These are phyloP conservation scores for Coleophoma eucalyptorum DNA, from an alignment of 2,329 filamentous ascomycete species.

Conservation along the genomic window DNA sequence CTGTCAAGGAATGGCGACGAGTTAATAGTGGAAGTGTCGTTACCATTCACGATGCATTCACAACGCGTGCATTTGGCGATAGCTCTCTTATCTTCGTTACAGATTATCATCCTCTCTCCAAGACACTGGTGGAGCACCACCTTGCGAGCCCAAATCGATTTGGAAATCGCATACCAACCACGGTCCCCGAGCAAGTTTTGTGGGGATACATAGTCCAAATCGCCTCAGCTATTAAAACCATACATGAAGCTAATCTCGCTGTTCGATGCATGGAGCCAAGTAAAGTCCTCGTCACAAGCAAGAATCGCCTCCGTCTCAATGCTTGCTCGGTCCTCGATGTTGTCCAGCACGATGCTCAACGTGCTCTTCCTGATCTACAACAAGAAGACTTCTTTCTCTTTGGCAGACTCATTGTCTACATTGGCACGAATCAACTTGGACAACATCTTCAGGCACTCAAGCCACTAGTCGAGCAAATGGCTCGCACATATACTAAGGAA, in stretches of 20 bases:
- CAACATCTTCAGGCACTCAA: slow-evolving; percentile 52
- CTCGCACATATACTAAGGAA: slow-evolving; percentile 71
- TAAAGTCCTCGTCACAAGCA: slow-evolving; percentile 87
- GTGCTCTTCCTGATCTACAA: slow-evolving; percentile 71
- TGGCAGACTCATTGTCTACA: slow-evolving; percentile 76
- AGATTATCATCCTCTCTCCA: slow-evolving; percentile 87
- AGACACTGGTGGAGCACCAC: slow-evolving; percentile 83
- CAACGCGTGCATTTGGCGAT: slow-evolving; percentile 87
- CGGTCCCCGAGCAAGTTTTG: slow-evolving; percentile 67
- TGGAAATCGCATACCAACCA: slow-evolving; percentile 26
- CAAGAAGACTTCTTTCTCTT: slow-evolving; percentile 84
- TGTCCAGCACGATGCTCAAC: slow-evolving; percentile 71
- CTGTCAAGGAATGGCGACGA: slow-evolving; percentile 85
- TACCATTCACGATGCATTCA: slow-evolving; percentile 87
- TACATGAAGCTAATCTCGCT: slow-evolving; percentile 77
- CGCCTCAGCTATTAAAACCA: slow-evolving; percentile 79
- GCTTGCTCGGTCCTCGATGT: slow-evolving; percentile 90
- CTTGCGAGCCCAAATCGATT: slow-evolving; percentile 39
- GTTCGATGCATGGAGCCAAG: slow-evolving; percentile 81
- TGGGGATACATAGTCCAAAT: slow-evolving; percentile 95
- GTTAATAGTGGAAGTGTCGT: slow-evolving; percentile 80
- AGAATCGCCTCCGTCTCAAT: slow-evolving; percentile 83
- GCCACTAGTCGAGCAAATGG: slow-evolving; percentile 73
- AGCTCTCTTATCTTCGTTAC: slow-evolving; percentile 93
- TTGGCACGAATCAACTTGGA: slow-evolving; percentile 67